phyloP scores from a whole-genome alignment of 2,329 filamentous ascomycete species.

The Arthrobotrys musiformis region DNA sequence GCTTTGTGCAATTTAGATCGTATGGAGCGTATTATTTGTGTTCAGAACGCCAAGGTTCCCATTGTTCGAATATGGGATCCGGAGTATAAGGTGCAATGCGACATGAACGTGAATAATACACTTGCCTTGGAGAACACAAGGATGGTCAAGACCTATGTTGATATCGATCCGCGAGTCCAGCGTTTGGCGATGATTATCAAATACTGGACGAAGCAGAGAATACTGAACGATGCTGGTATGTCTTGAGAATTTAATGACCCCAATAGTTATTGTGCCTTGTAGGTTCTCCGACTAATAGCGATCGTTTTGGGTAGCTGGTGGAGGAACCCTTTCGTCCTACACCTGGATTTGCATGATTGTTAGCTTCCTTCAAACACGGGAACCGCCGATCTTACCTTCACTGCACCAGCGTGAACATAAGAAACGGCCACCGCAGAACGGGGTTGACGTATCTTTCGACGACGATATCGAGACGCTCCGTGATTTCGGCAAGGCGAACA shows the following conservation, averaged over 20 bases:
- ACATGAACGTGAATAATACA: constrained; percentile 99
- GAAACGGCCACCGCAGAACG: constrained; percentile 72
- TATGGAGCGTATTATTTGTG: constrained; percentile 96
- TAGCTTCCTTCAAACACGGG: constrained; percentile 89
- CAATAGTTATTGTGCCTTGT: background rate
- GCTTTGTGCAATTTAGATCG: constrained; percentile 71
- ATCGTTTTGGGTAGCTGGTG: constrained; percentile 73
- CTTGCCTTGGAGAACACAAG: constrained; percentile 93
- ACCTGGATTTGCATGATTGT: constrained; percentile 99
- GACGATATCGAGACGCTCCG: constrained; percentile 81
- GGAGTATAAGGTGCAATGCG: constrained; percentile 85
- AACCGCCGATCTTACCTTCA: constrained; percentile 83
- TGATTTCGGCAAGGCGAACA: constrained; percentile 81
- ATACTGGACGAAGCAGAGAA: constrained; percentile 91
- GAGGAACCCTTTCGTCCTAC: constrained; percentile 95
- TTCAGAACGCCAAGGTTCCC: constrained; percentile 92
- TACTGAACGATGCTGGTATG: constrained; percentile 95
- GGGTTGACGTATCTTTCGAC: constrained; percentile 79
- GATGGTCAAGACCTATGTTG: constrained; percentile 97
- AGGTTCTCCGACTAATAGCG: constrained; percentile 4
- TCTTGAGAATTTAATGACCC: constrained; percentile 42
- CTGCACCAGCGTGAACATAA: constrained; percentile 79
- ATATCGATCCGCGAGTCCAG: constrained; percentile 88
- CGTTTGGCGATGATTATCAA: constrained; percentile 97
- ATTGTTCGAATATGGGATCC: constrained; percentile 99